These are phyloP conservation scores for Stereocaulon alpinum DNA, from an alignment of 495 filamentous ascomycete genomes.

Conservation along the genomic window DNA sequence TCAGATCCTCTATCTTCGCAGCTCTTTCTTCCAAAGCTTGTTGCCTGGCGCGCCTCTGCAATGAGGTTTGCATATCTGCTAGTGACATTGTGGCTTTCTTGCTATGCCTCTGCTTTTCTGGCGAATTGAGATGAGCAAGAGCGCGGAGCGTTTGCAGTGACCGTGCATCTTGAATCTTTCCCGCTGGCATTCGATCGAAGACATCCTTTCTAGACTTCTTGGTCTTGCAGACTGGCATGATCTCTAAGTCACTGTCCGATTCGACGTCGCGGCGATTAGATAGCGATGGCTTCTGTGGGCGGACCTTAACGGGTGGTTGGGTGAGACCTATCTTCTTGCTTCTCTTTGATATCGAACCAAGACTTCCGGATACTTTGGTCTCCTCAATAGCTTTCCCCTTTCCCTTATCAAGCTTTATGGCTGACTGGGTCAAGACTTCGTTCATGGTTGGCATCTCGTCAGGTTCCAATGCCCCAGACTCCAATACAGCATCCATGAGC, in stretches of 20 bases:
- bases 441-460: constrained; percentile 21
- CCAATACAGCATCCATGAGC: not conserved
- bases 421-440: constrained; percentile 19
- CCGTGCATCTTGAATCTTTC: constrained; percentile 47
- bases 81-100: constrained; percentile 47
- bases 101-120: constrained; percentile 39
- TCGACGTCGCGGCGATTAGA: constrained; percentile 28
- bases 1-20: constrained; percentile 64
- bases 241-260: constrained; percentile 60
- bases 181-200: constrained; percentile 58
- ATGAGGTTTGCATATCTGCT: constrained; percentile 54
- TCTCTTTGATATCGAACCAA: not conserved
- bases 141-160: constrained; percentile 58
- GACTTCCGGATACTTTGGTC: constrained; percentile 1
- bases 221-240: constrained; percentile 36
- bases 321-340: constrained; percentile 12
- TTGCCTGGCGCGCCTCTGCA: constrained; percentile 59
- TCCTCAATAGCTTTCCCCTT: constrained; percentile 38
- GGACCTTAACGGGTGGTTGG: constrained; percentile 10
- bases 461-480: constrained; percentile 1
- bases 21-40: constrained; percentile 74
- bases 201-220: constrained; percentile 41
- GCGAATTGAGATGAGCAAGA: constrained; percentile 63
- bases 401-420: constrained; percentile 39
- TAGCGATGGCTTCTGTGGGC: constrained; percentile 16